A percentile compares a stretch with the other conserved stretches of the same genome.
Conservation (phyloP, 768 basidiomycete species). For the Lactarius vividus region DNA sequence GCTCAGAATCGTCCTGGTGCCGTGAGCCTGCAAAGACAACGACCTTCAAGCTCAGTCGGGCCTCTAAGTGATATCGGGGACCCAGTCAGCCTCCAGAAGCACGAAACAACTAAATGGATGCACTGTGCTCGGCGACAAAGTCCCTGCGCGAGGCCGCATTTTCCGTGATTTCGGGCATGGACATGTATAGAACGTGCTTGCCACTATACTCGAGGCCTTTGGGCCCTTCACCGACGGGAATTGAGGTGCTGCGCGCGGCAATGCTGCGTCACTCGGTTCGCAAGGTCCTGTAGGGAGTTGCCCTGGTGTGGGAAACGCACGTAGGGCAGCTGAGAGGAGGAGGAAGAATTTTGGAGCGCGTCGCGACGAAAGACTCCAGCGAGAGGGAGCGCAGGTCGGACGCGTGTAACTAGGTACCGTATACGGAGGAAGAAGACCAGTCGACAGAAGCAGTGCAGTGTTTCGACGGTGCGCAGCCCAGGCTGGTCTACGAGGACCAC, state of each 20-base stretch:
- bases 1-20: slow-evolving; percentile 41
- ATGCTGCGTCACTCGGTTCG: slow-evolving; percentile 44
- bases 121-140: slow-evolving; percentile 55
- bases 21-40: slow-evolving; percentile 61
- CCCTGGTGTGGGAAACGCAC: slow-evolving; percentile 36
- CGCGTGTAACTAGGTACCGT: slow-evolving; percentile 55
- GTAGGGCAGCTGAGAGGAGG: slow-evolving; percentile 62
- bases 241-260: slow-evolving; percentile 55
- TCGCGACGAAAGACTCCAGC: slow-evolving; percentile 48
- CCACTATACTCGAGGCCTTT: slow-evolving; percentile 36
- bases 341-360: slow-evolving; percentile 49
- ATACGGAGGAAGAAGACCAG: slow-evolving; percentile 2
- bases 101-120: slow-evolving; percentile 26
- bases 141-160: slow-evolving; percentile 44
- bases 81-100: background rate
- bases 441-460: too few relatives aligned
- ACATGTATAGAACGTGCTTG: slow-evolving; percentile 58
- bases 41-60: slow-evolving; percentile 58
- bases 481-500: slow-evolving; percentile 69
- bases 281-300: slow-evolving; percentile 39
- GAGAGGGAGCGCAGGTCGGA: slow-evolving; percentile 68
- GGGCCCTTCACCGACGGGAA: slow-evolving; percentile 35
- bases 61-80: slow-evolving; percentile 39
- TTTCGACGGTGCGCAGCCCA: slow-evolving; percentile 44
- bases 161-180: slow-evolving; percentile 48